A percentile compares a stretch with the other conserved stretches of the same genome.
phyloP scores from a whole-genome alignment of 495 filamentous ascomycete genomes.

The Penicillium crystallinum region DNA sequence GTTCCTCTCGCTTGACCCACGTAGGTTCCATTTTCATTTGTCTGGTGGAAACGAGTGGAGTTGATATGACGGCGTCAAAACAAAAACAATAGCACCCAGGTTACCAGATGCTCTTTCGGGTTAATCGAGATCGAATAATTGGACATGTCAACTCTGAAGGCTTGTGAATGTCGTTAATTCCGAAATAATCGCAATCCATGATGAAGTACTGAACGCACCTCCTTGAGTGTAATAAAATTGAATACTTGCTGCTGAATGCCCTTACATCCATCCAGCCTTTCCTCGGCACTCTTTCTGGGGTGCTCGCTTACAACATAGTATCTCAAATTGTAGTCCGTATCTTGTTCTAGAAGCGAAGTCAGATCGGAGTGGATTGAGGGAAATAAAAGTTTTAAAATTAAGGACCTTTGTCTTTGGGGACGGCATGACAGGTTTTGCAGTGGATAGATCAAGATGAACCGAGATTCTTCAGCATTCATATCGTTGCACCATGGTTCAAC shows the following conservation, averaged over 20 bases:
- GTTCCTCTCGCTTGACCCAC: constrained; percentile 12
- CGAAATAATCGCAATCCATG: neutral
- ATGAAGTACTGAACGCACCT: neutral
- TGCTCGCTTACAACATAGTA: neutral
- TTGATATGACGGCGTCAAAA: constrained; percentile 2
- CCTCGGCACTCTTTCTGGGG: neutral
- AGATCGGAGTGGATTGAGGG: neutral
- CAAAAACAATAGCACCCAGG: neutral
- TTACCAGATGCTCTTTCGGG: neutral
- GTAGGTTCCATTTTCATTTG: constrained; percentile 7
- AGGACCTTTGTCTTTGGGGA: neutral
- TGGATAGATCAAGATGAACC: neutral
- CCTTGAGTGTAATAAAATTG: neutral
- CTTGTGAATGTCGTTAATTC: neutral
- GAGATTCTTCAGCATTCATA: neutral
- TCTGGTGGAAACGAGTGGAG: neutral
- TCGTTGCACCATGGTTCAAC: constrained; percentile 3
- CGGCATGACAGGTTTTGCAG: neutral
- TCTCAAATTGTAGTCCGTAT: neutral
- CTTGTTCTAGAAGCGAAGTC: neutral
- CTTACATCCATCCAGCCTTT: neutral
- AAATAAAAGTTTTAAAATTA: too few relatives aligned
- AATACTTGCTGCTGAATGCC: neutral
- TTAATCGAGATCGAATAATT: neutral
- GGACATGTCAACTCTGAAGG: neutral